Evolutionary conservation across 2,329 filamentous ascomycete genomes (phyloP), one percentile per base, ranked within the genome.

Genomic region (Coleophoma cylindrospora): DNA sequence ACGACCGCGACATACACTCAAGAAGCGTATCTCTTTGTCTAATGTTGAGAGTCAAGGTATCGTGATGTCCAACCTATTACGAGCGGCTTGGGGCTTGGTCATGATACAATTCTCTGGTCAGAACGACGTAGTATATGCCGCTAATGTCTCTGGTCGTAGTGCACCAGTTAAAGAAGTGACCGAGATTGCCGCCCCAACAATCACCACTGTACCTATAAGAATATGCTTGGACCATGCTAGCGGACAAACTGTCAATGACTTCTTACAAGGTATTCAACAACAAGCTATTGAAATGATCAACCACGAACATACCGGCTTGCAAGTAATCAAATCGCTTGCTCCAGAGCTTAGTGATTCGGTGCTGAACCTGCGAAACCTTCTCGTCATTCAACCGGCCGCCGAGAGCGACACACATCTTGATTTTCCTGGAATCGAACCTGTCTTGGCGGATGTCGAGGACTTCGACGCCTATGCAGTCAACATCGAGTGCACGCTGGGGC

Each of bases 231-330:
- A 63, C 15, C 53, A 62, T 2, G 59, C 61, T 8, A 56, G 55
- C 21, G 21, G 19, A 32, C 19, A 44, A 2, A 61, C 62, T 2
- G 61, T 72, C 7, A 53, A 57, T 0, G 61, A 73, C 27, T 79
- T 72, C 49, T 60, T 81, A n/a, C 63, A 73, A 34, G 57, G 61
- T 3, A 64, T 80, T 2, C 75, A 80, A 33, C 63, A 70, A 27
- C 65, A 71, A 40, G 71, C 70, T 1, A 66, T 74, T 0, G 63
- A 71, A 8, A 72, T 75, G 54, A 76, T 80, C 15, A 73, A 74
- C 1, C 71, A 78, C 56, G 71, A 80, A 53, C 77, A 81, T 53
- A 62, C 71, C 14, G 59, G 59, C 5, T 27, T 61, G 14, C 51
- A 57, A 27, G 50, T 47, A 13, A 62, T 62, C 13, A 50, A 53